phyloP scores from a whole-genome alignment of 768 basidiomycete genomes.

The Boletus reticulatus region DNA sequence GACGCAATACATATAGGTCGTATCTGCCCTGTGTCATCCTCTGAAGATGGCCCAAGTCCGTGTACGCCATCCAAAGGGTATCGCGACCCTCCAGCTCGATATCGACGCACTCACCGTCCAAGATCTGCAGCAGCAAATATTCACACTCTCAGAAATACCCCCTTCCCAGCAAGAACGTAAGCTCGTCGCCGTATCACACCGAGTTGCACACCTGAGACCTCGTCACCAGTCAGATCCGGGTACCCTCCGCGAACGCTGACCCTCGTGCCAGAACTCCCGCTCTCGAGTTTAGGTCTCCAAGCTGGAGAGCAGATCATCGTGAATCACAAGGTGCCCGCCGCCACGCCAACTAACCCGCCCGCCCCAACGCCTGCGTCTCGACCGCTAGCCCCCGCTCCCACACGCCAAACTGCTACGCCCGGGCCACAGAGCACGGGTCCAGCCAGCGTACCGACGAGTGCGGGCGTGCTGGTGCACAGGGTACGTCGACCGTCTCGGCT shows the following conservation, averaged over 20 bases:
- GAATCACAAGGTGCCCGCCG: constrained; percentile 35
- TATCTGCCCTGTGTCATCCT: not conserved
- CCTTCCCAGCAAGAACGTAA: constrained; percentile 77
- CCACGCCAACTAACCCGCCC: constrained; percentile 7
- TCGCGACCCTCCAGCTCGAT: constrained; percentile 72
- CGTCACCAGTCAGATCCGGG: constrained; percentile 64
- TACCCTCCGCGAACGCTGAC: constrained; percentile 81
- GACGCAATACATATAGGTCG: constrained; percentile 9
- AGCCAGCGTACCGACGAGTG: constrained; percentile 59
- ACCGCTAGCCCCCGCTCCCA: constrained; percentile 13
- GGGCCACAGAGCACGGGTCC: constrained; percentile 36
- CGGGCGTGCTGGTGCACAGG: constrained; percentile 70
- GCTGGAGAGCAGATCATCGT: constrained; percentile 88
- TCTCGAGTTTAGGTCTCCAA: constrained; percentile 74
- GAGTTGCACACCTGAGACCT: not conserved
- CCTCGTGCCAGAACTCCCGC: constrained; percentile 67
- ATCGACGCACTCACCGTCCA: constrained; percentile 62
- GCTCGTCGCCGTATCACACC: constrained; percentile 26
- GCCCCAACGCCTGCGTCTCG: constrained; percentile 11
- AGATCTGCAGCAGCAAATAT: constrained; percentile 75
- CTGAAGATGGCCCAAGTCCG: constrained; percentile 65
- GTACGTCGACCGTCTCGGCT: constrained; percentile 33
- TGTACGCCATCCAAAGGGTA: constrained; percentile 82
- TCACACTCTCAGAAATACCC: constrained; percentile 61
- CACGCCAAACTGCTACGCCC: constrained; percentile 7